Evolutionary conservation across 768 basidiomycete genomes (phyloP).

Genomic region (Boletus rex-veris): DNA sequence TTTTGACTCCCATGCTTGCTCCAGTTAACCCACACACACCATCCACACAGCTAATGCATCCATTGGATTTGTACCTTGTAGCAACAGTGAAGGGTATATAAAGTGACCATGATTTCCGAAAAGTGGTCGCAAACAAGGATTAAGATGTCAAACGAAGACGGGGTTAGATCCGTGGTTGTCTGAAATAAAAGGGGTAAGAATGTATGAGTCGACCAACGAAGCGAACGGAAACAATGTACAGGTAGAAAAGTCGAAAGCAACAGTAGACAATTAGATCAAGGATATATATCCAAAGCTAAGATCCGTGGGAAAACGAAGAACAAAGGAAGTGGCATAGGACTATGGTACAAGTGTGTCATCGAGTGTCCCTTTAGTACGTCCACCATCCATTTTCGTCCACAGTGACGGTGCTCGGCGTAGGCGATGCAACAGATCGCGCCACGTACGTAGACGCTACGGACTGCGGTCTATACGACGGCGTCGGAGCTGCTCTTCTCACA

Average conservation of each 20-base stretch:
- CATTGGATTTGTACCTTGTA: constrained; percentile 38
- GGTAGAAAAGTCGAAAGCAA: background rate
- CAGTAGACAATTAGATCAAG: constrained; percentile 21
- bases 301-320: constrained; percentile 5
- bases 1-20: constrained; percentile 6
- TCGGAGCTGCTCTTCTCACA: constrained; percentile 18
- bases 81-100: constrained; percentile 39
- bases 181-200: background rate
- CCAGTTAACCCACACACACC: constrained; percentile 15
- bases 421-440: constrained; percentile 50
- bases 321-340: background rate
- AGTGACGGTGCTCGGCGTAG: constrained; percentile 75
- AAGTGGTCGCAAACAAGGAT: constrained; percentile 14
- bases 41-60: constrained; percentile 33
- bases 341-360: constrained; percentile 9
- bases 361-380: constrained; percentile 36
- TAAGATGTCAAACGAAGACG: background rate
- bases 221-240: background rate
- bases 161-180: constrained; percentile 1
- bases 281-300: constrained; percentile 18
- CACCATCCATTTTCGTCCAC: constrained; percentile 79
- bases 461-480: constrained; percentile 32
- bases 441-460: constrained; percentile 49
- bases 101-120: constrained; percentile 24
- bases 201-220: constrained; percentile 1